Evolutionary conservation across 805 yeast species (phyloP).

Genomic region (Cyberlindnera nakhonratchasimensis): DNA sequence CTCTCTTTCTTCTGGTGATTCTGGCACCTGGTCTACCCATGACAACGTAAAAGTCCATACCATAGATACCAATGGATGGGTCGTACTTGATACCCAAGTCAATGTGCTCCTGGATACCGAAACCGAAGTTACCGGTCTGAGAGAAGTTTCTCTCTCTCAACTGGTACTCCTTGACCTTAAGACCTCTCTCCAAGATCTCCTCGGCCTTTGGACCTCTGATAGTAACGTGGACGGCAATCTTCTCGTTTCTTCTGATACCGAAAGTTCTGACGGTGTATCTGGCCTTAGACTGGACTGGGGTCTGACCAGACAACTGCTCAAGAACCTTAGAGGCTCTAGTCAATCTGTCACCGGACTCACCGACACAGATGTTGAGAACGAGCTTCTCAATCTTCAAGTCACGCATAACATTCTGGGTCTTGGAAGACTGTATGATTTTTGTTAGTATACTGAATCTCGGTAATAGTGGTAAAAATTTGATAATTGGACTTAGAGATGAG

Average conservation of each 20-base stretch:
- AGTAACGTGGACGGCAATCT: conserved; percentile 98
- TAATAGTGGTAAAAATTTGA: not conserved
- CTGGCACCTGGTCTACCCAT: conserved; percentile 99
- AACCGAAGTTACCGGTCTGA: conserved; percentile 99
- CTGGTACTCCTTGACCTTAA: conserved; percentile 99
- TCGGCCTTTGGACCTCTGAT: conserved; percentile 99
- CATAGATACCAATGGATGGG: conserved; percentile 99
- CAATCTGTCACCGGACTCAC: conserved; percentile 99
- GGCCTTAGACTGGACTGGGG: conserved; percentile 99
- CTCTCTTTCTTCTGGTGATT: conserved; percentile 98
- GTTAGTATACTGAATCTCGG: not conserved
- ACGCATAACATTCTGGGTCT: conserved; percentile 93
- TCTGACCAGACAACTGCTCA: conserved; percentile 99
- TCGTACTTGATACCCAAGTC: conserved; percentile 99
- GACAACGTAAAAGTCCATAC: conserved; percentile 99
- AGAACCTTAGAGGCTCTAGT: conserved; percentile 99
- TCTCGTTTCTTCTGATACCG: conserved; percentile 99
- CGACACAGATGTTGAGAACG: conserved; percentile 99
- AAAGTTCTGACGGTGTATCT: conserved; percentile 99
- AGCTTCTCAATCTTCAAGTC: conserved; percentile 98
- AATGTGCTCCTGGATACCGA: conserved; percentile 99
- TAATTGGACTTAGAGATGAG: not conserved
- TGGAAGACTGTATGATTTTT: conserved; percentile 37
- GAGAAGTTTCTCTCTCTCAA: conserved; percentile 93
- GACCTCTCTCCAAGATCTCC: conserved; percentile 99